Percentiles rank a stretch among this genome's conserved stretches.
phyloP scores from a whole-genome alignment of 495 filamentous ascomycete species.

The Apiosordaria backusii region DNA sequence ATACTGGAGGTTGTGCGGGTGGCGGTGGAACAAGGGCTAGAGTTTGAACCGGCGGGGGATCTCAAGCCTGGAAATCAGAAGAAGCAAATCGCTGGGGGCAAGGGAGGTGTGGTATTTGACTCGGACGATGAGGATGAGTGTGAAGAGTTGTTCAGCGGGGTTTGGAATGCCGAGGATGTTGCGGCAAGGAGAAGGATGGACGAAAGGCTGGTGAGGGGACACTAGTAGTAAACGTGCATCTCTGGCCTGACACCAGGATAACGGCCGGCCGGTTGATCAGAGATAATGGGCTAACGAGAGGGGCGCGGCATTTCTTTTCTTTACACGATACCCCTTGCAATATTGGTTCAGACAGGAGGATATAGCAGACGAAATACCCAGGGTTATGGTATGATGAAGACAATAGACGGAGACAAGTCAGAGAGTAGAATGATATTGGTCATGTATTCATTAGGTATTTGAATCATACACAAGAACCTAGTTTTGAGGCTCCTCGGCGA shows the following conservation, averaged over 20 bases:
- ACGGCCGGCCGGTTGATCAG: neutral
- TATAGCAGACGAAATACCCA: neutral
- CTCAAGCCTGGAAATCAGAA: neutral
- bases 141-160: conserved; percentile 84
- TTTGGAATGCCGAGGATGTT: conserved; percentile 66
- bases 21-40: conserved; percentile 33
- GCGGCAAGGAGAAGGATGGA: conserved; percentile 62
- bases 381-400: neutral
- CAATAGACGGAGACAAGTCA: neutral
- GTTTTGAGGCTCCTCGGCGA: conserved; percentile 76
- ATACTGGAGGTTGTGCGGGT: conserved; percentile 86
- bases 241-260: neutral
- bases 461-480: conserved; percentile 14
- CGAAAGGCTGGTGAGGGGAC: conserved; percentile 35
- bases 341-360: neutral
- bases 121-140: conserved; percentile 92
- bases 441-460: neutral
- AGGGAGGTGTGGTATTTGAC: conserved; percentile 66
- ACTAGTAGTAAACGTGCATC: neutral
- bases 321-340: neutral
- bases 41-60: neutral
- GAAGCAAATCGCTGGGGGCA: conserved; percentile 7
- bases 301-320: neutral
- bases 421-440: neutral
- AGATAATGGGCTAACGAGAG: no score